Conservation (phyloP, 352 stramenopile species). For the Globisporangium spinosum region DNA sequence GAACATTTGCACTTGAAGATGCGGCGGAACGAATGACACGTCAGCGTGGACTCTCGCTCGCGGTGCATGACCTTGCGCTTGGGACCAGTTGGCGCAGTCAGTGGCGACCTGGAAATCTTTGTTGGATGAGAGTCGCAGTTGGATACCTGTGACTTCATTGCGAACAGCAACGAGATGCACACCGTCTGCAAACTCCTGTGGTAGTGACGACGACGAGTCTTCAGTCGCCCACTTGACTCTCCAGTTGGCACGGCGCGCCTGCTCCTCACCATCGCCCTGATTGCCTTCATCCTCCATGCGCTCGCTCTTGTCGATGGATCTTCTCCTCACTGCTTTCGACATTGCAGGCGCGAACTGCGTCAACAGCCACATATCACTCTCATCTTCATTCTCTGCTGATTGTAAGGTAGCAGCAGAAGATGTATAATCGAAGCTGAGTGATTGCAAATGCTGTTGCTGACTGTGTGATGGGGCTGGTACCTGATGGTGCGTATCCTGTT, state of each 20-base stretch:
- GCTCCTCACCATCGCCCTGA: conserved; percentile 12
- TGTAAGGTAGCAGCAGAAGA: background rate
- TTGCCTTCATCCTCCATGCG: conserved; percentile 18
- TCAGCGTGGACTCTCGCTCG: conserved; percentile 55
- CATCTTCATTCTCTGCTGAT: background rate
- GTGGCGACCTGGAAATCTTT: conserved; percentile 46
- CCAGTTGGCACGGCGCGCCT: conserved; percentile 5
- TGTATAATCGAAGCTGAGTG: background rate
- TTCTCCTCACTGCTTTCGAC: conserved; percentile 30
- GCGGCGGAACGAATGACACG: conserved; percentile 46
- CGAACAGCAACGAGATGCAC: conserved; percentile 38
- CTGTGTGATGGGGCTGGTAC: background rate
- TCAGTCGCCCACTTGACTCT: conserved; percentile 34
- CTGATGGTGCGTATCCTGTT: background rate
- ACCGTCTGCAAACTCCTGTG: conserved; percentile 33
- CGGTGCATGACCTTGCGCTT: conserved; percentile 49
- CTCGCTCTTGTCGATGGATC: background rate
- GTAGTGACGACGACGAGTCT: conserved; percentile 9
- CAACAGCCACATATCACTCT: conserved; percentile 37
- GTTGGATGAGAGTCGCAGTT: conserved; percentile 59
- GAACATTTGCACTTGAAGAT: conserved; percentile 47
- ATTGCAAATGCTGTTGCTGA: background rate
- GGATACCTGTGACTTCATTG: conserved; percentile 56
- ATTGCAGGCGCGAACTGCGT: conserved; percentile 51
- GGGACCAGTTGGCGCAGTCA: conserved; percentile 55